phyloP scores from a whole-genome alignment of 352 stramenopile species.

The Pythium volutum region DNA sequence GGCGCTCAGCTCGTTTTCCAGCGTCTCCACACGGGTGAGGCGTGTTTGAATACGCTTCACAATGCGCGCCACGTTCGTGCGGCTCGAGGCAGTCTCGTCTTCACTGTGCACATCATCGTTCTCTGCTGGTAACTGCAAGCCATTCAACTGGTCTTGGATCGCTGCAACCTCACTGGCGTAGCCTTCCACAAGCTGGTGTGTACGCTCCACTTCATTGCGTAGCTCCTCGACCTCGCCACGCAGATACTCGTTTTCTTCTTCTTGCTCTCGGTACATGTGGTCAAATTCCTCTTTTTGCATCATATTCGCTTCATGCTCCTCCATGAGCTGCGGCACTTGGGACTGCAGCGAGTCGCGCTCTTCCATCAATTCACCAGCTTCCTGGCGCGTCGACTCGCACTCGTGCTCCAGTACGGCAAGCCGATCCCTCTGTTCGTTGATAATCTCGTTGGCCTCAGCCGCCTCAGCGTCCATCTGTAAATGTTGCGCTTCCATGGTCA shows the following conservation, averaged over 20 bases:
- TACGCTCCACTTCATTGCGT: not conserved
- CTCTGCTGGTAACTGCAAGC: not conserved
- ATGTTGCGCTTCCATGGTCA: constrained; percentile 22
- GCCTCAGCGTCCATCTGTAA: constrained; percentile 19
- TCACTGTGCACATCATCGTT: not conserved
- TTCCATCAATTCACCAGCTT: not conserved
- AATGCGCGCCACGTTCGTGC: not conserved
- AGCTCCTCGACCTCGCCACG: constrained; percentile 8
- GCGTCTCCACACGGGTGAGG: constrained; percentile 1
- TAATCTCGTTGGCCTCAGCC: constrained; percentile 10
- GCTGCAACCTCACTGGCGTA: constrained; percentile 10
- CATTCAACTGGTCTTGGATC: constrained; percentile 3
- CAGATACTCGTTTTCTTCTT: constrained; percentile 15
- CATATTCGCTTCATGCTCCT: constrained; percentile 7
- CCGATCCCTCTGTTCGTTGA: constrained; percentile 9
- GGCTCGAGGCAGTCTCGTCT: not conserved
- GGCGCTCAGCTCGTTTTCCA: constrained; percentile 15
- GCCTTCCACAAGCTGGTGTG: constrained; percentile 1
- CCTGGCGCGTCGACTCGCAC: constrained; percentile 8
- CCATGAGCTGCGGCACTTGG: constrained; percentile 9
- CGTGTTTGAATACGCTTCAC: not conserved
- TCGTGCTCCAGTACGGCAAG: constrained; percentile 9
- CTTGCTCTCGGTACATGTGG: constrained; percentile 7
- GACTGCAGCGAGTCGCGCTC: constrained; percentile 4
- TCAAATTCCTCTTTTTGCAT: constrained; percentile 16